Evolutionary conservation across 257 asterid species (phyloP).

Genomic region (Galeopsis tetrahit): DNA sequence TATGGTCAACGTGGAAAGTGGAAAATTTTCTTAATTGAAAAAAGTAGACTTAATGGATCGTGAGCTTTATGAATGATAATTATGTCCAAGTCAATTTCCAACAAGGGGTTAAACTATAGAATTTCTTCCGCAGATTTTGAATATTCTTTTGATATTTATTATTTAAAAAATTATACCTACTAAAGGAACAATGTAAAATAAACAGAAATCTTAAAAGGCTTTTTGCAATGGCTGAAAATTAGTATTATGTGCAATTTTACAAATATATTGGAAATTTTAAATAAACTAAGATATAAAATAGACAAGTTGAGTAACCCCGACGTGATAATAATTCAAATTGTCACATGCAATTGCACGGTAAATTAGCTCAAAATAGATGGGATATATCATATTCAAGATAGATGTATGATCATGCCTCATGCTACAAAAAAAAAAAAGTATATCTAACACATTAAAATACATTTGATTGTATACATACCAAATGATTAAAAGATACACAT

Average conservation of each 20-base stretch:
- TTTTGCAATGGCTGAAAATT: neutral
- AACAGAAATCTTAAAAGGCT: neutral
- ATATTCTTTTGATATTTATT: neutral
- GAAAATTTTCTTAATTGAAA: neutral
- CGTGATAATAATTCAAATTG: neutral
- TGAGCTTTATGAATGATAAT: constrained; percentile 3
- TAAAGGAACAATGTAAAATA: neutral
- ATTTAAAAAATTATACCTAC: neutral
- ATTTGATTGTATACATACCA: too few relatives aligned
- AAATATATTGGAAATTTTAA: too few relatives aligned
- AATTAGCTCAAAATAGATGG: too few relatives aligned
- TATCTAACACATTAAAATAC: too few relatives aligned
- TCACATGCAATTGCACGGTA: too few relatives aligned
- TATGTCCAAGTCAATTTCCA: neutral
- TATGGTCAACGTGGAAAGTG: neutral
- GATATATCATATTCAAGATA: too few relatives aligned
- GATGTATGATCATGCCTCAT: too few relatives aligned
- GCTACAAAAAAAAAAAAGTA: too few relatives aligned
- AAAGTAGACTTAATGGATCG: neutral
- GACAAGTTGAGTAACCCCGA: neutral
- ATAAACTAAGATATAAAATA: neutral
- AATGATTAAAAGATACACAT: too few relatives aligned
- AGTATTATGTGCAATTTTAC: neutral
- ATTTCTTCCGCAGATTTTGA: neutral
- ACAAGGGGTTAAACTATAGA: neutral